Evolutionary conservation across 1,139 yeast species (phyloP), one percentile per base, ranked within the genome.

Genomic region (Suhomyces wounanorum): DNA sequence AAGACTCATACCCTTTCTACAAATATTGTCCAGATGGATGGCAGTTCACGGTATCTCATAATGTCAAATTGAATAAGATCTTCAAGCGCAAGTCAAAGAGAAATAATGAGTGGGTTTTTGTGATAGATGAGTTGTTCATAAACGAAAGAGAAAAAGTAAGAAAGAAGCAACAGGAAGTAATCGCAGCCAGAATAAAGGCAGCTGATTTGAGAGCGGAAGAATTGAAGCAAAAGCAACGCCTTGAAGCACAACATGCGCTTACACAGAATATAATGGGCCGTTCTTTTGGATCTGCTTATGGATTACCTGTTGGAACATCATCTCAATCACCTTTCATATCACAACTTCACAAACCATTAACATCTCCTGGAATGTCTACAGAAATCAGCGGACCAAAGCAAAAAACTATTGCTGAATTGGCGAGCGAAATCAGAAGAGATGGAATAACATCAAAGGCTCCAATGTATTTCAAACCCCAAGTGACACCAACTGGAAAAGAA

Each of bases 11-110:
- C 66, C 99, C 98, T 1, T 94, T 89, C 68, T 94, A 89, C 69
- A 82, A 86, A 63, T 94, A 89, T 69, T 91, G 97, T 63, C 91
- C 96, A 1, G 96, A 91, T 66, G 98, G 98, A 2, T 94, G 99
- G 99, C 99, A 94, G 70, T 86, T 89, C 63, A 83, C 96, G 1
- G 96, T 94, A 14, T 81, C 95, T 44, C 99, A 94, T 69, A 91
- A 90, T 61, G 76, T 94, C 41, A 87, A 92, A 23, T 76, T 90
- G 58, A 91, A 91, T 68, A 90, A 90, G 68, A 84, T 92, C 8
- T 94, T 94, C 71, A 81, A 84, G 52, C 84, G 87, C 59, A 84
- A 87, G 9, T 78, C 85, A 33, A 69, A 89, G 59, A 89, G 87
- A 57, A 95, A 94, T 16, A 87, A 85, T 30, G 97, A 96, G 52